phyloP scores from a whole-genome alignment of 1,284 basidiomycete genomes.

The Ceratobasidium theobromae region DNA sequence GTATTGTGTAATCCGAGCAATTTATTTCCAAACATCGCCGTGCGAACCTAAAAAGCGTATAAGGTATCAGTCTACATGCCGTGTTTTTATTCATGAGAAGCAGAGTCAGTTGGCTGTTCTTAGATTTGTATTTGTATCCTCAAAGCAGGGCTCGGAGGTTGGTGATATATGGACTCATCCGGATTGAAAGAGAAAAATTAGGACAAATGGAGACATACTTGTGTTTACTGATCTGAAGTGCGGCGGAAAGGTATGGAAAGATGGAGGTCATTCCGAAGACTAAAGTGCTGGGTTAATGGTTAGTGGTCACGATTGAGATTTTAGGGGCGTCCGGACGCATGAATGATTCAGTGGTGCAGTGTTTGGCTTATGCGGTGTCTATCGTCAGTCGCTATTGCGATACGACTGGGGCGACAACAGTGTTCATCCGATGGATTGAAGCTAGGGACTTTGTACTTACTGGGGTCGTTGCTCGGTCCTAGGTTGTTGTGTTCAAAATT shows the following conservation, averaged over 20 bases:
- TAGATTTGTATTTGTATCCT: constrained; percentile 27
- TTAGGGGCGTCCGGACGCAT: background rate
- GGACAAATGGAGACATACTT: background rate
- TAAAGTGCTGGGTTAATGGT: too few species aligned
- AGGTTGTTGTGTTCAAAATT: background rate
- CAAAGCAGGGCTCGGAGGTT: constrained; percentile 27
- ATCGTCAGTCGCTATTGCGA: constrained; percentile 30
- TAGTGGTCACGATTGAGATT: background rate
- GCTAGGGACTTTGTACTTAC: background rate
- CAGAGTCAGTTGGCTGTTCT: constrained; percentile 28
- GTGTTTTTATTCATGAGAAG: background rate
- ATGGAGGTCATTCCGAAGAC: too few species aligned
- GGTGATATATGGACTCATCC: constrained; percentile 30
- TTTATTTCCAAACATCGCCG: too few species aligned
- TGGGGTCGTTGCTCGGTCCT: background rate
- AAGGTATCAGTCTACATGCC: background rate
- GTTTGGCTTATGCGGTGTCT: constrained; percentile 33
- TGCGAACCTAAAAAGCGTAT: background rate
- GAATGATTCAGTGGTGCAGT: constrained; percentile 17
- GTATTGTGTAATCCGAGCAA: too few species aligned
- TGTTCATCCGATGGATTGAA: constrained; percentile 1
- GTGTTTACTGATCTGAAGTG: too few species aligned
- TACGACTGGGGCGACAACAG: constrained; percentile 31
- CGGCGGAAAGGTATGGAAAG: too few species aligned
- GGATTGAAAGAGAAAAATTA: background rate